Evolutionary conservation across 805 yeast species (phyloP).

Genomic region (Yarrowia sp.): DNA sequence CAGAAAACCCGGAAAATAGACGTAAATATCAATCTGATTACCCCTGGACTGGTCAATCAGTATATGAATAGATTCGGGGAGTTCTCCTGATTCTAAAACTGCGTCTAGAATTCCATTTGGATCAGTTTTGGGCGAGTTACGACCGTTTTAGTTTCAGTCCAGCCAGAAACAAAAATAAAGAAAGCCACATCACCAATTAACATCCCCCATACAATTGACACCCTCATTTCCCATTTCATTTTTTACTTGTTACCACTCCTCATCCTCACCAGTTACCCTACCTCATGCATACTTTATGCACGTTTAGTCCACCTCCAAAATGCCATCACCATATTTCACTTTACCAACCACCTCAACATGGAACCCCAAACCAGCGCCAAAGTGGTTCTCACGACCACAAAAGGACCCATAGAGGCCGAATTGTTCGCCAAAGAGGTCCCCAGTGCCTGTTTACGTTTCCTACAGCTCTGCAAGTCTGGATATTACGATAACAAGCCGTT

Average conservation of each 20-base stretch:
- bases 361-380: constrained; percentile 40
- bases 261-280: neutral
- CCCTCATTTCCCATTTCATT: neutral
- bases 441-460: constrained; percentile 46
- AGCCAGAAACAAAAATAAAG: too few relatives aligned
- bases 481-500: constrained; percentile 46
- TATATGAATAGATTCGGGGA: too few relatives aligned
- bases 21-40: too few relatives aligned
- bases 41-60: too few relatives aligned
- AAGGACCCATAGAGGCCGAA: constrained; percentile 59
- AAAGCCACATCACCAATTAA: too few relatives aligned
- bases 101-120: too few relatives aligned
- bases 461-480: constrained; percentile 49
- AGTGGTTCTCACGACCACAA: constrained; percentile 54
- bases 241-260: too few relatives aligned
- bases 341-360: constrained; percentile 4
- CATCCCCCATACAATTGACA: too few relatives aligned
- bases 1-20: too few relatives aligned
- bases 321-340: neutral
- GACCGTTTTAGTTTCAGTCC: too few relatives aligned
- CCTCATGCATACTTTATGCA: neutral
- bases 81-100: too few relatives aligned
- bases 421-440: constrained; percentile 72
- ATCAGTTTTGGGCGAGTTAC: too few relatives aligned
- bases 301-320: neutral